Conservation (phyloP, 345 rosid species). For the Kernera saxatilis region DNA sequence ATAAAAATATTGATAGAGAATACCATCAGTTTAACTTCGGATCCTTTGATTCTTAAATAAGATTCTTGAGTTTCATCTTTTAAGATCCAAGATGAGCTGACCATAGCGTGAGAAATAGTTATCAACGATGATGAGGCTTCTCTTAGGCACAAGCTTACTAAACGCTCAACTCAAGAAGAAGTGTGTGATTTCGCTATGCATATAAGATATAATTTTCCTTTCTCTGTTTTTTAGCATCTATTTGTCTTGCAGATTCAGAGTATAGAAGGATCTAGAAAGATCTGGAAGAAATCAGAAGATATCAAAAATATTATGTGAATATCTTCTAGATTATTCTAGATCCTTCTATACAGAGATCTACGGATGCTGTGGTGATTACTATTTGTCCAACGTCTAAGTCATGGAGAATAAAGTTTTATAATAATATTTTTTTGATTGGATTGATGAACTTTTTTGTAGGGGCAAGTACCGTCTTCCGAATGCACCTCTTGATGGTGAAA, state of each 20-base stretch:
- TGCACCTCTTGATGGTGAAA: constrained; percentile 67
- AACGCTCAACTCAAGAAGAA: constrained; percentile 90
- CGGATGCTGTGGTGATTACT: constrained; percentile 87
- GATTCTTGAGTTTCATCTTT: no score
- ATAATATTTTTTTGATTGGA: neutral
- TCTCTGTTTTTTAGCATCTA: neutral
- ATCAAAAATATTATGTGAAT: no score
- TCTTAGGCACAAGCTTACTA: constrained; percentile 75
- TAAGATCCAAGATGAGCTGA: constrained; percentile 68
- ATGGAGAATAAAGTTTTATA: neutral
- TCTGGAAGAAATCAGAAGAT: no score
- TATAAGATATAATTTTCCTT: neutral
- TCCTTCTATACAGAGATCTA: no score
- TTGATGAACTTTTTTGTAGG: constrained; percentile 39
- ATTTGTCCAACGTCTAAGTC: constrained; percentile 30
- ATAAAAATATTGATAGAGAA: no score
- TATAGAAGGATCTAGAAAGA: no score
- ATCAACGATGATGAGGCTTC: constrained; percentile 82
- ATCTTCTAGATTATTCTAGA: no score
- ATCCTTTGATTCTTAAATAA: no score
- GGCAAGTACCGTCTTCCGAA: constrained; percentile 75
- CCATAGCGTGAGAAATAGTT: constrained; percentile 79
- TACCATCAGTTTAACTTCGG: no score
- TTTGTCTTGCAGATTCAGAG: constrained; percentile 60
- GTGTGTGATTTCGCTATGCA: constrained; percentile 13